Percentiles rank a stretch among this genome's conserved stretches.
These are phyloP conservation scores for Sugiyamaella sp. DNA, from an alignment of 1,139 yeast species.

Conservation along the genomic window DNA sequence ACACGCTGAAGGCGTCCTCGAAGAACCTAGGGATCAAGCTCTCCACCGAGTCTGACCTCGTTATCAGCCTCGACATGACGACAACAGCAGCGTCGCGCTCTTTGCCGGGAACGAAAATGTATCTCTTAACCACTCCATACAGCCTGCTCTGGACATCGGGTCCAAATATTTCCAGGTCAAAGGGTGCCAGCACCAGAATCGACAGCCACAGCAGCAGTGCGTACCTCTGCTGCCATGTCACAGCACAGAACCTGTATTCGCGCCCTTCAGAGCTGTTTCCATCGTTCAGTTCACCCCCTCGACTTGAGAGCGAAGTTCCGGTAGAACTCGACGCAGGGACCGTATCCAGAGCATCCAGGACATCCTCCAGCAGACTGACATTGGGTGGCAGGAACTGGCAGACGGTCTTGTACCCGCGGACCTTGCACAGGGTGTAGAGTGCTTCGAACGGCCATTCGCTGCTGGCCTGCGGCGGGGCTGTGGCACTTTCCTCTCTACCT, in stretches of 20 bases:
- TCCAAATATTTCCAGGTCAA: conserved; percentile 53
- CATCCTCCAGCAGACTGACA: conserved; percentile 50
- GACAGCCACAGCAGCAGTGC: conserved; percentile 74
- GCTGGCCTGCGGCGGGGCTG: too few relatives aligned
- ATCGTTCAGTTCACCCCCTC: not conserved
- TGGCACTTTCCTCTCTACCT: not conserved
- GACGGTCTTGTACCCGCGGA: conserved; percentile 66
- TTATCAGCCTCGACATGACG: conserved; percentile 48
- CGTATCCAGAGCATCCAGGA: conserved; percentile 29
- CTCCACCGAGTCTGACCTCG: conserved; percentile 43
- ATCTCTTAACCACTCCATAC: conserved; percentile 41
- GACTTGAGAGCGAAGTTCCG: too few relatives aligned
- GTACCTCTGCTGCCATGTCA: conserved; percentile 59
- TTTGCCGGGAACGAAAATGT: conserved; percentile 51
- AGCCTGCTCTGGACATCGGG: conserved; percentile 45
- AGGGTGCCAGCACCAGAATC: conserved; percentile 70
- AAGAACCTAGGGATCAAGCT: conserved; percentile 30
- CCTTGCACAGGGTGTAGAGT: conserved; percentile 63
- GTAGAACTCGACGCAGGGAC: too few relatives aligned
- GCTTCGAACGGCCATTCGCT: conserved; percentile 31
- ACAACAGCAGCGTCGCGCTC: conserved; percentile 52
- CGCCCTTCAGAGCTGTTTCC: not conserved
- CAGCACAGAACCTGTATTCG: conserved; percentile 2
- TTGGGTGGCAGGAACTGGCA: conserved; percentile 63
- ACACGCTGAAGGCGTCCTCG: conserved; percentile 18